These are phyloP conservation scores for Hypoxylon sp. DNA, from an alignment of 2,329 filamentous ascomycete genomes.

Conservation along the genomic window DNA sequence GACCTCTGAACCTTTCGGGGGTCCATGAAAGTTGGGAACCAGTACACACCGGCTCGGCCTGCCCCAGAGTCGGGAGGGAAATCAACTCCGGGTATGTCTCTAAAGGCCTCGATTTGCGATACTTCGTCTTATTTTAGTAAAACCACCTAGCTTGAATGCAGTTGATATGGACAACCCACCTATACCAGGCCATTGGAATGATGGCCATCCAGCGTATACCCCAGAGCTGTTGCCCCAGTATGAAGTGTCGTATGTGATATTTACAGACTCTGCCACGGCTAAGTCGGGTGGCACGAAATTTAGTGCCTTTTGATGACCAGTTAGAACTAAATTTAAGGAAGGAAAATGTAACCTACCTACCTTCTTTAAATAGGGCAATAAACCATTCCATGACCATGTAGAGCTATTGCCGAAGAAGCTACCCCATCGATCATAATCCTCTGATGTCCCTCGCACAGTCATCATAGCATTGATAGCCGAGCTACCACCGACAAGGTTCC, in stretches of 20 bases:
- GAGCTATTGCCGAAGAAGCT: conserved; percentile 52
- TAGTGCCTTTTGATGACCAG: conserved; percentile 37
- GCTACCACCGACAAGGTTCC: conserved; percentile 52
- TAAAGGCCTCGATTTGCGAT: conserved; percentile 56
- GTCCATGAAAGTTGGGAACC: conserved; percentile 61
- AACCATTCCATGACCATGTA: conserved; percentile 54
- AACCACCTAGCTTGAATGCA: neutral
- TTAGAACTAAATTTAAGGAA: conserved; percentile 3
- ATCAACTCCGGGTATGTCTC: conserved; percentile 58
- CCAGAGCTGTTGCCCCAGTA: conserved; percentile 59
- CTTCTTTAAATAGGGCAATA: conserved; percentile 56
- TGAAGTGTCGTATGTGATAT: conserved; percentile 54
- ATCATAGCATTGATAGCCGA: conserved; percentile 54
- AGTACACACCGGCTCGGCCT: conserved; percentile 59
- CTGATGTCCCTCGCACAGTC: conserved; percentile 50
- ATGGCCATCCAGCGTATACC: conserved; percentile 59
- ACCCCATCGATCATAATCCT: conserved; percentile 56
- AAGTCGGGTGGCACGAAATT: conserved; percentile 48
- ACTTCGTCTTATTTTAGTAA: conserved; percentile 32
- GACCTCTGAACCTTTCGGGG: conserved; percentile 56
- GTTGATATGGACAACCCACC: conserved; percentile 29
- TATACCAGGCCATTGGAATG: conserved; percentile 57
- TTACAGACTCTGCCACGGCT: conserved; percentile 48
- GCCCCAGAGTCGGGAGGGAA: conserved; percentile 59
- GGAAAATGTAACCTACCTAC: conserved; percentile 40